Base-by-base conservation (phyloP, 139 green algal species). In the Ettlia oleoabundans region DNA sequence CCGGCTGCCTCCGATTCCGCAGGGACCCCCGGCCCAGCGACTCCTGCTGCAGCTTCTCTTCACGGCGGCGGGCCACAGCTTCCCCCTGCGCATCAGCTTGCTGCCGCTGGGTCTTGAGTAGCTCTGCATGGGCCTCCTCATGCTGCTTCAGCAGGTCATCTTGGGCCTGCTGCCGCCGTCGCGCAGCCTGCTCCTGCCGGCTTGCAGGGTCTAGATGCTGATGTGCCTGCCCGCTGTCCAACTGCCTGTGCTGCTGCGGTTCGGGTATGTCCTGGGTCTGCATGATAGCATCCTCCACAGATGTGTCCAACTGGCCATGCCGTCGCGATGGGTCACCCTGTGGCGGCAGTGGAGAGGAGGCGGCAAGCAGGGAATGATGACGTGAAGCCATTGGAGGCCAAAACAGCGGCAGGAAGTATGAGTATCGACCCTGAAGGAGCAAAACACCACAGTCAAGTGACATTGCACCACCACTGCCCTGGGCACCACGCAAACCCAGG, bases 21-120 rank as follows among this genome's bases (percentile, higher is more conserved):
- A 80, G 53, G 24, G 73, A 80, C 7, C 53, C 73, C 2, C 73
- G 73, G 0, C 73, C 73, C 53, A 80, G 53, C 19, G 73, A 68
- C 53, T 24, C 21, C 26, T 38, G 24, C 73, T 80, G 73, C 53
- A 28, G 35, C 53, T 80, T 24, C 53, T 35, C 52, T 28, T 80
- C 52, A 4, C 38, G 37, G 5, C 9, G 52, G 0, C 52, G 52
- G 3, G 73, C 73, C 73, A 80, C 7, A 3, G 35, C 35, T 24
- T 52, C 51, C 2, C 53, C 32, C 35, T 28, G 47, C 35, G 40
- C 19, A 32, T 28, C 72, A 3, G 35, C 72, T 51, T 79, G 32
- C 6, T 35, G 32, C 13, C 72, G 72, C 72, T 67, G 72, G 22
- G 22, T 40, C 33, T 79, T 33, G 33, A 79, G 51, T 9, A 38